Conservation (phyloP, 2,329 filamentous ascomycete species). For the Talaromyces piceae region DNA sequence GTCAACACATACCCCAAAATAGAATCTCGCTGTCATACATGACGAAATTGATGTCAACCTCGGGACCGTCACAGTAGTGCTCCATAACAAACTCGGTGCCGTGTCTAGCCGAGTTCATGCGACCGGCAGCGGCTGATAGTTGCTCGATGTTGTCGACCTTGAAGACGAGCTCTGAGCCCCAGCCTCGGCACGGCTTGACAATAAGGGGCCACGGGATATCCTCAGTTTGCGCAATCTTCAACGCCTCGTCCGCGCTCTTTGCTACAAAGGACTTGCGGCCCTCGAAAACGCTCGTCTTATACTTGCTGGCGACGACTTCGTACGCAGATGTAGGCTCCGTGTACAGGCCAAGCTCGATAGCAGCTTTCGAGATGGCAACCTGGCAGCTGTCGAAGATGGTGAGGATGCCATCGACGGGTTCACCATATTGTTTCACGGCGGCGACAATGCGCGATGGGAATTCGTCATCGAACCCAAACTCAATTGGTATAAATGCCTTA, state of each 20-base stretch:
- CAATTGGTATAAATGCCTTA: conserved; percentile 26
- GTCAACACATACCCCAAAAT: conserved; percentile 34
- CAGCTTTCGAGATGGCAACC: conserved; percentile 23
- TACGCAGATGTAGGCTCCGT: conserved; percentile 24
- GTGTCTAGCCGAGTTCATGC: conserved; percentile 13
- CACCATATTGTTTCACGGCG: conserved; percentile 18
- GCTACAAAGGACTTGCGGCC: conserved; percentile 7
- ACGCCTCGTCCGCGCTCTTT: conserved; percentile 5
- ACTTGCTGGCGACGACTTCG: conserved; percentile 25
- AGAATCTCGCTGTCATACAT: conserved; percentile 33
- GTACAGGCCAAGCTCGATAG: conserved; percentile 24
- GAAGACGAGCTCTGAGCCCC: conserved; percentile 26
- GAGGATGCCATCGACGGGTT: conserved; percentile 29
- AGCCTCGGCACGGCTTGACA: conserved; percentile 32
- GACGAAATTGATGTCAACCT: conserved; percentile 38
- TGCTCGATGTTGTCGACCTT: conserved; percentile 22
- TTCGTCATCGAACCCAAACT: conserved; percentile 20
- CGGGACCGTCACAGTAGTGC: conserved; percentile 35
- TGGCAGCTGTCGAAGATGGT: conserved; percentile 28
- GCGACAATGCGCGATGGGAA: conserved; percentile 24
- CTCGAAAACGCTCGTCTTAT: conserved; percentile 19
- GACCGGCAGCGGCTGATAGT: conserved; percentile 19
- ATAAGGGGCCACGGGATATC: conserved; percentile 23
- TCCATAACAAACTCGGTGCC: conserved; percentile 29
- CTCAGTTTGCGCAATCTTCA: neutral